These are phyloP conservation scores for Botrytis tulipae DNA, from an alignment of 2,329 filamentous ascomycete genomes.

Conservation along the genomic window DNA sequence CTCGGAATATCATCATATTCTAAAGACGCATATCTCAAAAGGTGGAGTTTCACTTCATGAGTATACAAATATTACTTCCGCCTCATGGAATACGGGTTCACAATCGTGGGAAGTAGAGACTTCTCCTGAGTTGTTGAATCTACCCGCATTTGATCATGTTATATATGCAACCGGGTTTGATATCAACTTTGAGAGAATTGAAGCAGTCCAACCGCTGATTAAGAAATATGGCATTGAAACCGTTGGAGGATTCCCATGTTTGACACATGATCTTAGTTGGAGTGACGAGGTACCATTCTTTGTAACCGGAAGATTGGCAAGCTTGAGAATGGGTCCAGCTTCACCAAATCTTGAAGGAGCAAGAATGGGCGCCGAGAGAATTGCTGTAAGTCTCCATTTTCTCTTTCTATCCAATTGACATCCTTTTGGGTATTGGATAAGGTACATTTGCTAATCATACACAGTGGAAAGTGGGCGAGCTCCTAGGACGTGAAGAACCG, in stretches of 20 bases:
- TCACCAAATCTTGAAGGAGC: constrained; percentile 74
- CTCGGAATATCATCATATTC: constrained; percentile 40
- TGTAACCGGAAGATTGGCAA: constrained; percentile 65
- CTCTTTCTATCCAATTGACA: background rate
- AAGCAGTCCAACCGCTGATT: constrained; percentile 60
- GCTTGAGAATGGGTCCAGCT: constrained; percentile 67
- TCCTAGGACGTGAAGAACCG: constrained; percentile 20
- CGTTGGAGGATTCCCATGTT: constrained; percentile 65
- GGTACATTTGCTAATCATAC: background rate
- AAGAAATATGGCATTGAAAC: constrained; percentile 59
- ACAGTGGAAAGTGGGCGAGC: constrained; percentile 29
- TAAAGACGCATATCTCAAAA: constrained; percentile 22
- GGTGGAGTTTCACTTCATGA: constrained; percentile 26
- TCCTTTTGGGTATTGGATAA: background rate
- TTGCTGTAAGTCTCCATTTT: constrained; percentile 24
- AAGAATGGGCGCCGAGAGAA: constrained; percentile 68
- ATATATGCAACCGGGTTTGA: constrained; percentile 64
- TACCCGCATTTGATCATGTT: constrained; percentile 47
- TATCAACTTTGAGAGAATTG: constrained; percentile 58
- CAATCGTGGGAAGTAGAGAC: constrained; percentile 50
- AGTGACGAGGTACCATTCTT: constrained; percentile 70
- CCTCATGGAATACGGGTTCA: constrained; percentile 48
- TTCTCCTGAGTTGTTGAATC: constrained; percentile 47
- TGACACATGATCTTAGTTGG: constrained; percentile 78
- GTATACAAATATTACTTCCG: constrained; percentile 45